Base-by-base conservation (phyloP, 1,284 basidiomycete species). In the Boletellus sp. region DNA sequence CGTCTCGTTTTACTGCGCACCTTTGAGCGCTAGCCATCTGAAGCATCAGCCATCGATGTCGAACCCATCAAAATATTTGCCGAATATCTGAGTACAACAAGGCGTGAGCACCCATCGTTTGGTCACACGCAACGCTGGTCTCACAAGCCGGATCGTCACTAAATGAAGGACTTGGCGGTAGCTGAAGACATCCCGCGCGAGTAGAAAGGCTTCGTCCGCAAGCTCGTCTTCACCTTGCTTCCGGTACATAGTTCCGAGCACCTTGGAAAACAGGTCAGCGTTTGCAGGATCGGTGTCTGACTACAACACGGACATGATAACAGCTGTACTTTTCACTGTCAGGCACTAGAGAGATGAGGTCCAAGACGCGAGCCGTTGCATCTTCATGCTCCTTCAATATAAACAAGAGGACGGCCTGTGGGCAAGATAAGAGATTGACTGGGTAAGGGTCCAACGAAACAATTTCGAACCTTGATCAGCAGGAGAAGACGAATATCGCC, bases 351-450 rank as follows among this genome's bases (percentile, higher is more conserved):
- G 48, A n/a, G 26, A 52, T 43, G 26, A 57, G 53, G n/a, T 43
- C 30, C 1, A 52, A 30, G 5, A 56, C 45, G 16, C 53, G 53
- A 8, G 46, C n/a, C 15, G 59, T 42, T 1, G 56, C 57, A 12
- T 52, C 3, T 15, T 51, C 45, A 8, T 19, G 45, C n/a, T 56
- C 52, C 28, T 49, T 49, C 3, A 45, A 49, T 32, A 43, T n/a
- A 37, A 57, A 57, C 36, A 56, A 38, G 24, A 57, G 21, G 19
- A 56, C 56, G 6, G 57, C 57, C 56, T 59, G 18, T 3, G 16
- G 6, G 1, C 10, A 32, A 52, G 30, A 28, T 8, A 10, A 8
- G 24, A 26, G 24, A 26, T 26, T 26, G 24, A 8, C 10, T 26
- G 10, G 24, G 8, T 8, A 26, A 26, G 24, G 24, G 8, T 10